Evolutionary conservation across 2,329 filamentous ascomycete genomes (phyloP).

Genomic region (Diaporthe ampelina): DNA sequence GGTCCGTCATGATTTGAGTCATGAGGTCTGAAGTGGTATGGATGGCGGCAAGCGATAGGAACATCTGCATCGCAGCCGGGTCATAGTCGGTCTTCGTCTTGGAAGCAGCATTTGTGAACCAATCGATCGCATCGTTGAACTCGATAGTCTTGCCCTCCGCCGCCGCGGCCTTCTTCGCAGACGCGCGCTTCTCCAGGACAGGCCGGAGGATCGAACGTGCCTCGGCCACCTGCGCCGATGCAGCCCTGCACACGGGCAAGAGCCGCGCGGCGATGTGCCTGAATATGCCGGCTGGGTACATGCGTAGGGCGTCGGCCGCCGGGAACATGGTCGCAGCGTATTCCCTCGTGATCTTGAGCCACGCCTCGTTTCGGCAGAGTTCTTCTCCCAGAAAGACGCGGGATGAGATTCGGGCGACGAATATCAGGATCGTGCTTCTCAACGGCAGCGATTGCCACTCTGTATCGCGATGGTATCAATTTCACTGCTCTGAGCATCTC

Average conservation of each 20-base stretch:
- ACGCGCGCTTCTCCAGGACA: constrained; percentile 52
- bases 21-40: constrained; percentile 57
- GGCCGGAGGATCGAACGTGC: constrained; percentile 59
- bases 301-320: background rate
- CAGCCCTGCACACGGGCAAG: constrained; percentile 56
- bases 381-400: constrained; percentile 62
- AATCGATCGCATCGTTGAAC: constrained; percentile 47
- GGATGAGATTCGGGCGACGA: constrained; percentile 64
- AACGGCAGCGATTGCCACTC: constrained; percentile 24
- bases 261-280: constrained; percentile 52
- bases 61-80: constrained; percentile 52
- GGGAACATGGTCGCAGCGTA: constrained; percentile 54
- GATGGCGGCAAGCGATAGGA: constrained; percentile 55
- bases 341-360: constrained; percentile 59
- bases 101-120: constrained; percentile 54
- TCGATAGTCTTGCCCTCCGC: background rate
- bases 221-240: constrained; percentile 55
- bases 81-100: constrained; percentile 50
- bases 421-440: constrained; percentile 50
- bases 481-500: background rate
- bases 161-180: constrained; percentile 49
- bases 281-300: background rate
- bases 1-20: constrained; percentile 55
- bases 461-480: background rate
- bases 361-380: constrained; percentile 60